Evolutionary conservation across 2,329 filamentous ascomycete genomes (phyloP), one percentile per base, ranked within the genome.

Genomic region (Cordyceps pruinosa): DNA sequence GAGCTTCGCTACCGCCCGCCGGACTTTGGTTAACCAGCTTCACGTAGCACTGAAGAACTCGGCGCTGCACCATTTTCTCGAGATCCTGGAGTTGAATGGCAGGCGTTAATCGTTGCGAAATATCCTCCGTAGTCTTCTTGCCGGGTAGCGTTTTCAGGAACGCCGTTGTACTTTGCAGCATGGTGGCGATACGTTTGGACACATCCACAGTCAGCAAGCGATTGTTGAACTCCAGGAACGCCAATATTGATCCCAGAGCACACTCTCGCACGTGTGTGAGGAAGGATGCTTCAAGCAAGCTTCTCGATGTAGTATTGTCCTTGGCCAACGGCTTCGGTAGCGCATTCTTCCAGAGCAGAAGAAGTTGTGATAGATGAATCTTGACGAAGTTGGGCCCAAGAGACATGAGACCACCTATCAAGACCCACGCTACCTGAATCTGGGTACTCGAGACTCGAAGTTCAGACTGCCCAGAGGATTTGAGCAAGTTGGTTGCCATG

Each of bases 371-470:
- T 8, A 99, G 80, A 72, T 99, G 94, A 25, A 97, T 97, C 73
- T 99, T 99, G 71, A 97, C 93, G 70, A 99, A 99, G 70, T 96
- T 97, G 4, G 94, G 93, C 0, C 94, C 94, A 1, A 99, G 80
- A 1, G 92, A 91, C 93, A 97, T 97, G 56, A 99, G 76, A 0
- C 95, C 94, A 37, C 95, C 94, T 47, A 99, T 96, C 58, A 99
- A 77, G 48, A 96, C 95, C 93, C 94, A 99, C 5, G 94, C 94
- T 2, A 99, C 92, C 69, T 99, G 94, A 25, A 99, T 91, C 68
- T 99, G 94, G 1, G 91, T 96, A 65, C 90, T 90, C 7, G 94
- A 96, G 35, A 94, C 85, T 28, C 93, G 86, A 54, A 99, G 77
- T 68, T 99, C 93, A 1, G 90, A 94, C 67, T 90, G 90, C 46